Evolutionary conservation across 1,139 yeast species (phyloP).

Genomic region (Kluyveromyces marxianus): DNA sequence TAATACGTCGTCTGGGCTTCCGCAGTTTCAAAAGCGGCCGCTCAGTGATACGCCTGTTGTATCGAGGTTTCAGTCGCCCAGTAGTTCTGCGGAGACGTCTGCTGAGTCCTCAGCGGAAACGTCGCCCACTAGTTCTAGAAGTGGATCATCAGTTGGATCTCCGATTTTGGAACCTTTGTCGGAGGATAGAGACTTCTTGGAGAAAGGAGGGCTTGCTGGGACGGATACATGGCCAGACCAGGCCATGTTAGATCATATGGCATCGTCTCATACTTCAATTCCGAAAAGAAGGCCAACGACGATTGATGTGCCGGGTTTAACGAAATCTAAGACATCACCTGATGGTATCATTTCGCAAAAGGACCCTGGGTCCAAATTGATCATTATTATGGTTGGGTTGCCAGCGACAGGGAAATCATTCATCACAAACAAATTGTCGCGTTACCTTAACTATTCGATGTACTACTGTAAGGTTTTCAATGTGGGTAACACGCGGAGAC

Average conservation of each 20-base stretch:
- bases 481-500: slow-evolving; percentile 88
- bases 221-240: slow-evolving; percentile 1
- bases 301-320: slow-evolving; percentile 86
- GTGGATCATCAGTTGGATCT: slow-evolving; percentile 4
- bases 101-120: slow-evolving; percentile 26
- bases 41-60: slow-evolving; percentile 65
- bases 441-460: slow-evolving; percentile 88
- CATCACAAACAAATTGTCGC: slow-evolving; percentile 79
- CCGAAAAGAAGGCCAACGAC: slow-evolving; percentile 55
- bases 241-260: background rate
- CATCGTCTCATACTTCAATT: slow-evolving; percentile 12
- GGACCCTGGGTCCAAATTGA: slow-evolving; percentile 71
- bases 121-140: slow-evolving; percentile 21
- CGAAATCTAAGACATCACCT: slow-evolving; percentile 74
- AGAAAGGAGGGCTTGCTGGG: background rate
- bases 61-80: slow-evolving; percentile 46
- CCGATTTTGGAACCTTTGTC: slow-evolving; percentile 9
- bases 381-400: slow-evolving; percentile 89
- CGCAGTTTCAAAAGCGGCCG: slow-evolving; percentile 62
- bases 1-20: slow-evolving; percentile 28
- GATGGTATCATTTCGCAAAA: slow-evolving; percentile 72
- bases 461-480: slow-evolving; percentile 86
- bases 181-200: background rate
- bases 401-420: slow-evolving; percentile 93
- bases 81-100: slow-evolving; percentile 29